Percentiles rank a stretch among this genome's conserved stretches.
Evolutionary conservation across 352 stramenopile genomes (phyloP).

Genomic region (Phytophthora europaea): DNA sequence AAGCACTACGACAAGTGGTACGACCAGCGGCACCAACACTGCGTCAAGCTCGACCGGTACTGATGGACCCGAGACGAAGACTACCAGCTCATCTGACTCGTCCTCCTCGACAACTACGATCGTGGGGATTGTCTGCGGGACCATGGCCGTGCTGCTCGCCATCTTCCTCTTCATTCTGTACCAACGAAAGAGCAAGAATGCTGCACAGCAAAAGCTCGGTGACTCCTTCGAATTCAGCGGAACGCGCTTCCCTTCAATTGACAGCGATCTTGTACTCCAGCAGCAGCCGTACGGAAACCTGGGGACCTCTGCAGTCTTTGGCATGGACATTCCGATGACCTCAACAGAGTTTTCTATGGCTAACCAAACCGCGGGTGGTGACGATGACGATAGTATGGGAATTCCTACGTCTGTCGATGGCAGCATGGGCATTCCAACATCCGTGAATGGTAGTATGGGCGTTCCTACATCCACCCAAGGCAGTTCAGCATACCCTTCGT

Average conservation of each 20-base stretch:
- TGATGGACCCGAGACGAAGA: slow-evolving; percentile 9
- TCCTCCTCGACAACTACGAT: slow-evolving; percentile 33
- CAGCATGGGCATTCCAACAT: slow-evolving; percentile 29
- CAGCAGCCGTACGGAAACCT: slow-evolving; percentile 26
- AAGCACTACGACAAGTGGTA: slow-evolving; percentile 21
- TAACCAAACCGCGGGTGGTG: slow-evolving; percentile 15
- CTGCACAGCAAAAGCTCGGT: slow-evolving; percentile 14
- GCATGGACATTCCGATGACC: slow-evolving; percentile 33
- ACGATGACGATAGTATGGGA: slow-evolving; percentile 6
- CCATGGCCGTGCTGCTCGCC: slow-evolving; percentile 19
- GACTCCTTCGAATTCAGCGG: slow-evolving; percentile 18
- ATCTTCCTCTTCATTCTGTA: slow-evolving; percentile 30
- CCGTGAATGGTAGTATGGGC: slow-evolving; percentile 22
- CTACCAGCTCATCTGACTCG: slow-evolving; percentile 11
- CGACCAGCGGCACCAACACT: slow-evolving; percentile 11
- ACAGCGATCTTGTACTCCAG: slow-evolving; percentile 31
- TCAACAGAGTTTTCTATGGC: slow-evolving; percentile 32
- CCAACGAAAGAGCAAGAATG: slow-evolving; percentile 19
- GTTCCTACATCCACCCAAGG: slow-evolving; percentile 20
- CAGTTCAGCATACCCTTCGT: slow-evolving; percentile 19
- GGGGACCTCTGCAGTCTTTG: slow-evolving; percentile 22
- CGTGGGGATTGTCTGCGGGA: slow-evolving; percentile 33
- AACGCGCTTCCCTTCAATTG: slow-evolving; percentile 32
- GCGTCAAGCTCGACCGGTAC: slow-evolving; percentile 13
- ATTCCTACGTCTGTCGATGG: slow-evolving; percentile 9